Evolutionary conservation across 2,329 filamentous ascomycete genomes (phyloP), one percentile per base, ranked within the genome.

Genomic region (Uncinocarpus reesii): DNA sequence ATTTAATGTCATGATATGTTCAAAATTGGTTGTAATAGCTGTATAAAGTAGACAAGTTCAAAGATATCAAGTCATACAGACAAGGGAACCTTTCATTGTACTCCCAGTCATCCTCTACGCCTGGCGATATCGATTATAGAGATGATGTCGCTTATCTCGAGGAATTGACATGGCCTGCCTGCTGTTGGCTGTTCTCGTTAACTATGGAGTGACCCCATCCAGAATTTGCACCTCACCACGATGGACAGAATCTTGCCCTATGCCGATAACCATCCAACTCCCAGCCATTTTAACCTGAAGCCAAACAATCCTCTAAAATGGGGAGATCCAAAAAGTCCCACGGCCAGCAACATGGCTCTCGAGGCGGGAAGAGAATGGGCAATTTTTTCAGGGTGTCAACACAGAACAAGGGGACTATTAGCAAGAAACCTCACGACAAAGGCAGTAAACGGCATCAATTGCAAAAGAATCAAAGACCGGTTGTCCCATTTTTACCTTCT

Each of bases 401-500:
- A 41, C 45, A 21, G 15, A 13, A 10, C 20, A 42, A 40, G 37
- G 7, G 5, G 21, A 49, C 31, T 38, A 32, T 24, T 34, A 36
- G 36, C 21, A 20, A 20, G 15, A 28, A 47, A 37, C 18, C 24
- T 21, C 40, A 34, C 34, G 36, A 40, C 26, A 40, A 47, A 36
- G 44, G 20, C n/a, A 2, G 24, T 10, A 36, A 51, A 49, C 55
- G 56, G 21, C 51, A 56, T 13, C 51, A 50, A 8, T n/a, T 44
- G 44, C 49, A 52, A 23, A 51, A 28, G 18, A 58, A 58, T 11
- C 56, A 59, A 37, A 43, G 58, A 34, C 63, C 65, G 11, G 62
- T 62, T 38, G 60, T 69, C 40, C 69, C 68, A 1, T 71, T 71
- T 54, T 55, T 61, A 29, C 62, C 55, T 41, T 60, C 55, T 18